Percentiles rank a stretch among this genome's conserved stretches.
Conservation (phyloP, 495 filamentous ascomycete species). For the Penicillium robsamsonii region DNA sequence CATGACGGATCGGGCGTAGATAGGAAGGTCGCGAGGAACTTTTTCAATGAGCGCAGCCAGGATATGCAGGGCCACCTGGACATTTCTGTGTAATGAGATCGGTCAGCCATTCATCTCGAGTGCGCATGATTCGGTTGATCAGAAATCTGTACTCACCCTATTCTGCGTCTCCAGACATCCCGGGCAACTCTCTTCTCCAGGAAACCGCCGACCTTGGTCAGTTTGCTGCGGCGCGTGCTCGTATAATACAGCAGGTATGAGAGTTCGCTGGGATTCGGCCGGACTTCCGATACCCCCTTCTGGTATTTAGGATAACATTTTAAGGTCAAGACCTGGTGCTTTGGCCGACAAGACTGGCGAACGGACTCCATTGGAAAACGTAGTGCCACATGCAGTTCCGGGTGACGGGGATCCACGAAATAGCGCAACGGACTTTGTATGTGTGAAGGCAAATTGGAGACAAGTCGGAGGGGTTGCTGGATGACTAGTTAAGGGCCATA, state of each 20-base stretch:
- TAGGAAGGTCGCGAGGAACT: slow-evolving; percentile 79
- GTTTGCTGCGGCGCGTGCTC: slow-evolving; percentile 85
- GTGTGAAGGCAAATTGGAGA: background rate
- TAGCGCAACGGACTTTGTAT: background rate
- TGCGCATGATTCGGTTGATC: background rate
- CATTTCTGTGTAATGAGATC: slow-evolving; percentile 57
- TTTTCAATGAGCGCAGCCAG: slow-evolving; percentile 87
- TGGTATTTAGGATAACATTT: slow-evolving; percentile 91
- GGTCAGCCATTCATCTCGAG: slow-evolving; percentile 6
- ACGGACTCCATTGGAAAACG: slow-evolving; percentile 52
- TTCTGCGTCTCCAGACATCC: slow-evolving; percentile 77
- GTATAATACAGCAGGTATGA: slow-evolving; percentile 95
- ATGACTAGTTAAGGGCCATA: slow-evolving; percentile 16
- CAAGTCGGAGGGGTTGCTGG: background rate
- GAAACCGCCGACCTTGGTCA: slow-evolving; percentile 89
- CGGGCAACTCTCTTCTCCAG: slow-evolving; percentile 84
- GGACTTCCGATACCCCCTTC: slow-evolving; percentile 84
- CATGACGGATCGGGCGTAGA: slow-evolving; percentile 78
- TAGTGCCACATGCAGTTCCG: slow-evolving; percentile 4
- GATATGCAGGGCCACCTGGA: slow-evolving; percentile 89
- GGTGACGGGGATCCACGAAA: slow-evolving; percentile 10
- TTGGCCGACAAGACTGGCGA: slow-evolving; percentile 70
- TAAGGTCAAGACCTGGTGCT: slow-evolving; percentile 87
- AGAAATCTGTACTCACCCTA: slow-evolving; percentile 61
- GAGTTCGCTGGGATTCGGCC: slow-evolving; percentile 89